Conservation (phyloP, 192 early-diverging fungal genomes). For the Geranomyces variabilis region DNA sequence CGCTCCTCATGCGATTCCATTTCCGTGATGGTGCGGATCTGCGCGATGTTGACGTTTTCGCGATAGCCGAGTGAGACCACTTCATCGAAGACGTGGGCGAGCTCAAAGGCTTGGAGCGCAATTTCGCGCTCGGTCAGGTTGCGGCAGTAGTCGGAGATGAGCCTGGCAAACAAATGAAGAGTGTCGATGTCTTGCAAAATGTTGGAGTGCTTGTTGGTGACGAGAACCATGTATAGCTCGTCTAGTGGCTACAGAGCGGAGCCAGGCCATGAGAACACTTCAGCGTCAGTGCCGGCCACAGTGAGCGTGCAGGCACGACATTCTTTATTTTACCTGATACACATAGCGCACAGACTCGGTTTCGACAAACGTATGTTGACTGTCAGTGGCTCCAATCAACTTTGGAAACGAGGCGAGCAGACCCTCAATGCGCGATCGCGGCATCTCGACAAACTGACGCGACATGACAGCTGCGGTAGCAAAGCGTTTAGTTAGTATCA, state of each 20-base stretch:
- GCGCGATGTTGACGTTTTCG: constrained; percentile 88
- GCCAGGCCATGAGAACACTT: not conserved
- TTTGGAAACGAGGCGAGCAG: constrained; percentile 96
- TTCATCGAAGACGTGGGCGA: constrained; percentile 93
- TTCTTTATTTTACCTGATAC: constrained; percentile 66
- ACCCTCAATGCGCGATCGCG: constrained; percentile 94
- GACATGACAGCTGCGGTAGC: constrained; percentile 43
- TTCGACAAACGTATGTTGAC: constrained; percentile 95
- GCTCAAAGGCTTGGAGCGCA: constrained; percentile 82
- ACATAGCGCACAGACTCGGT: constrained; percentile 97
- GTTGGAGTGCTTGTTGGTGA: constrained; percentile 93
- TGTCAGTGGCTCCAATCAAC: constrained; percentile 80
- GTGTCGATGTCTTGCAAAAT: constrained; percentile 99
- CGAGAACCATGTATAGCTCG: constrained; percentile 92
- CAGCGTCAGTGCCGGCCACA: not conserved
- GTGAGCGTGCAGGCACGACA: not conserved
- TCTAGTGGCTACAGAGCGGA: constrained; percentile 76
- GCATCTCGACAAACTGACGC: constrained; percentile 97
- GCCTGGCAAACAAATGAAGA: constrained; percentile 90
- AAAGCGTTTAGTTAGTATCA: too few relatives aligned
- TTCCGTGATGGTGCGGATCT: constrained; percentile 90
- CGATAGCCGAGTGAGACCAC: constrained; percentile 84
- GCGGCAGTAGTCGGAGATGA: constrained; percentile 88
- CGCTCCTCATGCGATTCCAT: constrained; percentile 99
- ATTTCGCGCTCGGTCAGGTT: constrained; percentile 86